Percentiles rank a stretch among this genome's conserved stretches.
These are phyloP conservation scores for Talaromyces sp. DNA, from an alignment of 2,329 filamentous ascomycete genomes.

Conservation along the genomic window DNA sequence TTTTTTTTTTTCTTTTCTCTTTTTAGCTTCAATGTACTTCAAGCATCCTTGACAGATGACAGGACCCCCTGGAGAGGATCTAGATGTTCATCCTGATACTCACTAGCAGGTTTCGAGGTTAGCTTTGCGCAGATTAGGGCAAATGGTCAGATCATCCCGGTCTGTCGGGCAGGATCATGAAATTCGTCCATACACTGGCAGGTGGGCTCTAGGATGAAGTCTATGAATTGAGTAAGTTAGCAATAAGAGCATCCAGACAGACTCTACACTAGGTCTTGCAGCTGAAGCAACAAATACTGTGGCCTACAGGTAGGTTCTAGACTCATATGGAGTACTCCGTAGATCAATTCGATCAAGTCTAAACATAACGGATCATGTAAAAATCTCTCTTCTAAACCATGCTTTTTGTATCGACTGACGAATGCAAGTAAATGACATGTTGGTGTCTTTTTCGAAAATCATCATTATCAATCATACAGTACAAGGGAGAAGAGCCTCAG, in stretches of 20 bases:
- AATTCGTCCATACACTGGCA: background rate
- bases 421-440: slow-evolving; percentile 36
- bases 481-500: slow-evolving; percentile 37
- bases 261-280: background rate
- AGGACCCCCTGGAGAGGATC: background rate
- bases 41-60: slow-evolving; percentile 1
- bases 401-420: slow-evolving; percentile 32
- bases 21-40: background rate
- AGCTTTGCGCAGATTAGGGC: background rate
- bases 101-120: background rate
- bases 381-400: slow-evolving; percentile 28
- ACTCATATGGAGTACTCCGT: background rate
- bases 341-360: background rate
- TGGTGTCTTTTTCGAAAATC: slow-evolving; percentile 35
- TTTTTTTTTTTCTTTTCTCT: background rate
- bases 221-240: background rate
- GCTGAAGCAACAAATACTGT: background rate
- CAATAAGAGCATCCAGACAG: too few species aligned
- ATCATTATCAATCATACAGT: slow-evolving; percentile 44
- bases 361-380: slow-evolving; percentile 9
- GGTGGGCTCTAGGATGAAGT: background rate
- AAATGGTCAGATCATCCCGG: background rate
- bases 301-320: background rate
- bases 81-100: background rate
- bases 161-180: background rate